These are phyloP conservation scores for Leishmania gerbilli DNA, from an alignment of 208 protist genomes.

Conservation along the genomic window DNA sequence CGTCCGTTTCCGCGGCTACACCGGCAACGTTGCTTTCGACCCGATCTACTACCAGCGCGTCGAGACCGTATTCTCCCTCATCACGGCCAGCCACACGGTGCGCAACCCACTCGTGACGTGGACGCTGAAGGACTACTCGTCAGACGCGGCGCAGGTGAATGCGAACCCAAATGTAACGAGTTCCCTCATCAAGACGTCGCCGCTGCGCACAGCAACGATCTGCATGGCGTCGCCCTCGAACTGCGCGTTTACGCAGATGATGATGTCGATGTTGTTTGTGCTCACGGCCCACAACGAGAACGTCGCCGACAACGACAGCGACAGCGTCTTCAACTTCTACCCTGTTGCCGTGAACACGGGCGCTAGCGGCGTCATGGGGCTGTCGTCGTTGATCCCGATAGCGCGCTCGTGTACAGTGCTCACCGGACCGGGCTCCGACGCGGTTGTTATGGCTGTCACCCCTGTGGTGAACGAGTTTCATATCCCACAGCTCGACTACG, in stretches of 20 bases:
- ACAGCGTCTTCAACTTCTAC: constrained; percentile 53
- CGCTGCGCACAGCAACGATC: constrained; percentile 60
- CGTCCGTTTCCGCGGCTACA: constrained; percentile 66
- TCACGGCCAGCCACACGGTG: constrained; percentile 47
- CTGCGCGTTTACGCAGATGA: constrained; percentile 56
- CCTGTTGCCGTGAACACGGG: constrained; percentile 68
- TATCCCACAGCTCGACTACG: constrained; percentile 80
- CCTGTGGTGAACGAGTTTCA: constrained; percentile 83
- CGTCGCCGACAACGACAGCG: constrained; percentile 22
- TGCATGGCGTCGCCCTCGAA: constrained; percentile 70
- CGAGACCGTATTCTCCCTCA: constrained; percentile 52
- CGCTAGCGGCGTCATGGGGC: constrained; percentile 58
- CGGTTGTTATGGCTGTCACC: constrained; percentile 56
- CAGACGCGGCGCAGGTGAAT: constrained; percentile 32
- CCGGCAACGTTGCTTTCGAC: constrained; percentile 75
- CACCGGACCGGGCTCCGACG: constrained; percentile 57
- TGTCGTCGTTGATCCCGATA: constrained; percentile 70
- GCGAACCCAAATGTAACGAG: constrained; percentile 35
- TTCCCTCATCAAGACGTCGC: constrained; percentile 57
- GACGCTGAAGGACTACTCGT: constrained; percentile 45
- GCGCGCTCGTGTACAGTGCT: constrained; percentile 72
- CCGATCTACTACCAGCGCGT: constrained; percentile 69
- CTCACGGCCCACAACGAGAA: constrained; percentile 53
- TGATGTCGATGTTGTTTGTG: constrained; percentile 64
- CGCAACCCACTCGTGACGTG: constrained; percentile 62